phyloP scores from a whole-genome alignment of 2,329 filamentous ascomycete species.

The Lachnellula occidentalis region DNA sequence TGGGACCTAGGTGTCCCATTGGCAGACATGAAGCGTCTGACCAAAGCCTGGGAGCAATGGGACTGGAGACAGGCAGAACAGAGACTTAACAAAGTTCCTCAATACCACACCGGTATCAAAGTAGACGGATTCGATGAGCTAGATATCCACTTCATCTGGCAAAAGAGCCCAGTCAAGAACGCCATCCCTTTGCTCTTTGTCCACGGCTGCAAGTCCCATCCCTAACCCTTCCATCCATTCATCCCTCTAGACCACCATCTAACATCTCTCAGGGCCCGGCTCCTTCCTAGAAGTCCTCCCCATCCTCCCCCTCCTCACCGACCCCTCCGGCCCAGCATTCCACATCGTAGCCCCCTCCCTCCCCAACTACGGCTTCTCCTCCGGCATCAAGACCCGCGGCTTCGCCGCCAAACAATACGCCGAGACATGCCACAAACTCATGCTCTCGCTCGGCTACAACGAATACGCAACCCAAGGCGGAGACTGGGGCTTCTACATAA shows the following conservation, averaged over 20 bases:
- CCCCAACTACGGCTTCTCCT: constrained; percentile 48
- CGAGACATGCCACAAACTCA: constrained; percentile 60
- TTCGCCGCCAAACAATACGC: constrained; percentile 57
- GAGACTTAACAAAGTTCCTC: constrained; percentile 51
- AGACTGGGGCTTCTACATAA: constrained; percentile 66
- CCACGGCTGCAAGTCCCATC: constrained; percentile 45
- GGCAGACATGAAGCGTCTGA: constrained; percentile 53
- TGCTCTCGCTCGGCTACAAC: constrained; percentile 60
- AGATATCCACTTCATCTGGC: constrained; percentile 60
- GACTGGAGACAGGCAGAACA: constrained; percentile 58
- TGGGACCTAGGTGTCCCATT: constrained; percentile 58
- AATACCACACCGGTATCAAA: constrained; percentile 48
- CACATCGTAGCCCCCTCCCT: constrained; percentile 54
- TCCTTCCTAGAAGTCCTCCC: constrained; percentile 63
- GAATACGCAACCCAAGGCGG: constrained; percentile 61
- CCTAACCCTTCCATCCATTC: background rate
- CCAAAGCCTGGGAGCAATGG: constrained; percentile 51
- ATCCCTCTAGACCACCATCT: background rate
- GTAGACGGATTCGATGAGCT: constrained; percentile 55
- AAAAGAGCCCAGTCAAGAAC: constrained; percentile 41
- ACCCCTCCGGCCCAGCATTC: constrained; percentile 40
- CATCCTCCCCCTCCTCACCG: constrained; percentile 46
- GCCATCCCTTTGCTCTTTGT: constrained; percentile 56
- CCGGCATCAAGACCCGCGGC: constrained; percentile 41
- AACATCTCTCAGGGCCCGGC: constrained; percentile 49